Evolutionary conservation across 441 rosid species (phyloP).

Genomic region (Kokia cookei): DNA sequence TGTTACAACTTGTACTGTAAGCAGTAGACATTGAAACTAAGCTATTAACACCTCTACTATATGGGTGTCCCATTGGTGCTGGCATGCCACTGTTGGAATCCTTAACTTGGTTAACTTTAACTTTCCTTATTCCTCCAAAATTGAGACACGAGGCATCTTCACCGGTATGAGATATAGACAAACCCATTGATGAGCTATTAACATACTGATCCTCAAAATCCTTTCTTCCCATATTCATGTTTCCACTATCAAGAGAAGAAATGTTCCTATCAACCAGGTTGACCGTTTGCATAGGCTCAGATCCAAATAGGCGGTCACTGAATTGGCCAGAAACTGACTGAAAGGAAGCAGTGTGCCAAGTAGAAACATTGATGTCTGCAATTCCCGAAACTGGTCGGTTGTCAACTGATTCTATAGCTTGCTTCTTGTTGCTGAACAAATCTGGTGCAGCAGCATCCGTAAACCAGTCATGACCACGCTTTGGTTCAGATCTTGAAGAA

Average conservation of each 20-base stretch:
- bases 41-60: slow-evolving; percentile 19
- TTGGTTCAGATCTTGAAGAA: slow-evolving; percentile 35
- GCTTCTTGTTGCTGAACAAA: slow-evolving; percentile 37
- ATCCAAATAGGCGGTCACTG: slow-evolving; percentile 27
- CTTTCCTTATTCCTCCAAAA: slow-evolving; percentile 36
- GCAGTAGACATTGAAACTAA: slow-evolving; percentile 15
- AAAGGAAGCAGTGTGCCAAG: slow-evolving; percentile 27
- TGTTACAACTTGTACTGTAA: slow-evolving; percentile 22
- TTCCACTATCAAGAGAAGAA: slow-evolving; percentile 29
- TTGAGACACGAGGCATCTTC: slow-evolving; percentile 30
- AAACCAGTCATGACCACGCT: slow-evolving; percentile 41
- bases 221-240: slow-evolving; percentile 35
- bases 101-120: slow-evolving; percentile 31
- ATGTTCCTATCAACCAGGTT: slow-evolving; percentile 31
- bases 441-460: slow-evolving; percentile 26
- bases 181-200: slow-evolving; percentile 21
- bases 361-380: slow-evolving; percentile 17
- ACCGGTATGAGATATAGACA: slow-evolving; percentile 26
- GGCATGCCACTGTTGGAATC: slow-evolving; percentile 24
- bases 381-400: slow-evolving; percentile 18
- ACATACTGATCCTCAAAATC: slow-evolving; percentile 31
- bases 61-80: slow-evolving; percentile 19
- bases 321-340: slow-evolving; percentile 29
- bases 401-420: slow-evolving; percentile 28
- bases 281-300: slow-evolving; percentile 27